Evolutionary conservation across 139 green algal species (phyloP).

Genomic region (Tetratostichococcus sp.): DNA sequence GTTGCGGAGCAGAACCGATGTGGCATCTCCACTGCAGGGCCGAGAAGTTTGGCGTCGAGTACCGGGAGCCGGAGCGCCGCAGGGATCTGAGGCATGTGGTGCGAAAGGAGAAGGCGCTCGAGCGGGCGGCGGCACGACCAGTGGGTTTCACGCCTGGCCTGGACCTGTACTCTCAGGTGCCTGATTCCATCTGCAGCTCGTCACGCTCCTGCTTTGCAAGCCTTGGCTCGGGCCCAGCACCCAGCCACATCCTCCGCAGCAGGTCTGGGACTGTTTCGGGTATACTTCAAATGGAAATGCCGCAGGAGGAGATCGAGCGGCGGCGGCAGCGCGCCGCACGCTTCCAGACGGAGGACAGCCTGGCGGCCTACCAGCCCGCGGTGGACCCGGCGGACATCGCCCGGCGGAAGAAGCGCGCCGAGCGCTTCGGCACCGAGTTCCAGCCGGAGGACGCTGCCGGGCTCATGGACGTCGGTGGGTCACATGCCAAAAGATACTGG

Average conservation of each 20-base stretch:
- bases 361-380: constrained; percentile 22
- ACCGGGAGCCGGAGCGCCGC: constrained; percentile 38
- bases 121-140: neutral
- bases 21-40: constrained; percentile 34
- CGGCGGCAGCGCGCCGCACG: constrained; percentile 45
- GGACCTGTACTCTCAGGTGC: constrained; percentile 57
- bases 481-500: no score
- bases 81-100: constrained; percentile 41
- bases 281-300: no score
- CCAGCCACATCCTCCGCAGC: no score
- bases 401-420: constrained; percentile 46
- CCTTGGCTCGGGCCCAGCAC: no score
- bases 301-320: constrained; percentile 67
- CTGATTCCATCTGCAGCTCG: no score
- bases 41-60: constrained; percentile 53
- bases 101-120: constrained; percentile 24
- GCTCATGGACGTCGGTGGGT: constrained; percentile 61
- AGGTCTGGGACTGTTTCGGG: no score
- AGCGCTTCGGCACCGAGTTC: constrained; percentile 63
- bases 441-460: constrained; percentile 40
- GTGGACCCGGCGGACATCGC: constrained; percentile 35
- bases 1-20: neutral
- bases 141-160: constrained; percentile 64
- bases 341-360: constrained; percentile 32
- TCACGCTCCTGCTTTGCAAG: no score